Evolutionary conservation across 345 rosid species (phyloP).

Genomic region (Angophora floribunda): DNA sequence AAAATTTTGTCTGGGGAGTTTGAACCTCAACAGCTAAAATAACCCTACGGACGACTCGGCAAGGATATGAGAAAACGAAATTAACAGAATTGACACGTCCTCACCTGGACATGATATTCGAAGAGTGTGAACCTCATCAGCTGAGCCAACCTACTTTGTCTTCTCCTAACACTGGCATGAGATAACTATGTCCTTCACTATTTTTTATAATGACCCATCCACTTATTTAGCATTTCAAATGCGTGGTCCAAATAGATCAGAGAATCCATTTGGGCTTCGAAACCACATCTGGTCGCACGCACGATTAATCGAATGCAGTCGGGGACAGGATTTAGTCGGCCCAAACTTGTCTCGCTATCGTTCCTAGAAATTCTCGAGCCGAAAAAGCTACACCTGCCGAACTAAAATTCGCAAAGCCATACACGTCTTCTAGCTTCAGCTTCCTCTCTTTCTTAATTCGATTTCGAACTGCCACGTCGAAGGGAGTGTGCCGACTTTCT

Average conservation of each 20-base stretch:
- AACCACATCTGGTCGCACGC: background rate
- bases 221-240: background rate
- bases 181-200: no score
- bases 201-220: background rate
- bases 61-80: background rate
- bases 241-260: background rate
- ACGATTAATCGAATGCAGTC: background rate
- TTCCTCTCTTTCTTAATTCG: background rate
- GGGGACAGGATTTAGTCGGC: background rate
- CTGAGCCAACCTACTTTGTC: background rate
- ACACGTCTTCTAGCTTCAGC: background rate
- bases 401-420: background rate
- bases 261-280: background rate
- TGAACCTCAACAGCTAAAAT: background rate
- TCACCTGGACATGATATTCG: background rate
- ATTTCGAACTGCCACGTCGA: background rate
- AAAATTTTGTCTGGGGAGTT: background rate
- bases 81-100: background rate
- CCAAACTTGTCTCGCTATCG: background rate
- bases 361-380: background rate
- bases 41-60: background rate
- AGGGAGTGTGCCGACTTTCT: background rate
- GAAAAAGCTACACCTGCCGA: background rate
- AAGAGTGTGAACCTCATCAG: background rate
- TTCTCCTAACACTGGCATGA: background rate